A percentile compares a stretch with the other conserved stretches of the same genome.
phyloP scores from a whole-genome alignment of 1,284 basidiomycete genomes.

The Papiliotrema fonsecae region DNA sequence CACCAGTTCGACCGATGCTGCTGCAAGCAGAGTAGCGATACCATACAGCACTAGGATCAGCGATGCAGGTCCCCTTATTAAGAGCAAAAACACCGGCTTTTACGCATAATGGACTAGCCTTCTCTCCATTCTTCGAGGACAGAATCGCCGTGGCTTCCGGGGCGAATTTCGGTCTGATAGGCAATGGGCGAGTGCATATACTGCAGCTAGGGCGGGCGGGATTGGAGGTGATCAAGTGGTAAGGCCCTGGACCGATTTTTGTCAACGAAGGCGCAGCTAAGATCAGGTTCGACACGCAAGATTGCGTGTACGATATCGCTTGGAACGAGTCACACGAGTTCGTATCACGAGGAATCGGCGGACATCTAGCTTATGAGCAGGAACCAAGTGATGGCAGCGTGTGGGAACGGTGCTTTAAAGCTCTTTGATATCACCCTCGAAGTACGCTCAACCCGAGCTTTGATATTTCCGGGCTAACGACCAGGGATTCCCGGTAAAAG shows the following conservation, averaged over 20 bases:
- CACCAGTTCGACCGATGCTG: too few species aligned
- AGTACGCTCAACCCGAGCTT: slow-evolving; percentile 53
- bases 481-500: slow-evolving; percentile 62
- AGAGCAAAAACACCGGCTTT: slow-evolving; percentile 63
- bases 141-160: slow-evolving; percentile 81
- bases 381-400: slow-evolving; percentile 78
- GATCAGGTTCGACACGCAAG: slow-evolving; percentile 83
- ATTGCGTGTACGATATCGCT: slow-evolving; percentile 84
- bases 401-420: slow-evolving; percentile 85
- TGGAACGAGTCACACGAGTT: slow-evolving; percentile 92
- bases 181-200: slow-evolving; percentile 82
- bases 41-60: too few species aligned
- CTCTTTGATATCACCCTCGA: slow-evolving; percentile 87
- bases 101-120: slow-evolving; percentile 80
- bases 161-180: slow-evolving; percentile 92
- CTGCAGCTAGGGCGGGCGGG: slow-evolving; percentile 55
- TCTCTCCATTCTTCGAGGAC: slow-evolving; percentile 85
- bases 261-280: slow-evolving; percentile 6
- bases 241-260: slow-evolving; percentile 30
- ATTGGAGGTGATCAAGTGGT: slow-evolving; percentile 63
- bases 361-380: slow-evolving; percentile 10
- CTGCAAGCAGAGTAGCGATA: too few species aligned
- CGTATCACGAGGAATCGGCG: slow-evolving; percentile 31
- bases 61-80: too few species aligned
- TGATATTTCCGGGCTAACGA: neutral